Percentiles rank a stretch among this genome's conserved stretches.
Evolutionary conservation across 2,329 filamentous ascomycete genomes (phyloP).

Genomic region (Bipolaris sorokiniana): DNA sequence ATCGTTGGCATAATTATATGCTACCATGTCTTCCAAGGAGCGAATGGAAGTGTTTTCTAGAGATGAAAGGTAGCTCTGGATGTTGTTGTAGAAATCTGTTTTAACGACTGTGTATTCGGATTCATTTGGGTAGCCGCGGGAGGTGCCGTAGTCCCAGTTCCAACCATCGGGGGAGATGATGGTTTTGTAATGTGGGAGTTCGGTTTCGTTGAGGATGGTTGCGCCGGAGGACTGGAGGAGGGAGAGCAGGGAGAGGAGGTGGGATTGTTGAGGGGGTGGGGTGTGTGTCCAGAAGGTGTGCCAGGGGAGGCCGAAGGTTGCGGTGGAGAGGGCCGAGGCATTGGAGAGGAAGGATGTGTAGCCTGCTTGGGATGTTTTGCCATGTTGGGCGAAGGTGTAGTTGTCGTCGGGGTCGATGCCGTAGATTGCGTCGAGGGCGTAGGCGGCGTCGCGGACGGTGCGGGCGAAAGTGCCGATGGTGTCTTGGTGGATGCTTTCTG

Average conservation of each 20-base stretch:
- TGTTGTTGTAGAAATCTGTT: conserved; percentile 72
- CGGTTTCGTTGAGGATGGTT: conserved; percentile 71
- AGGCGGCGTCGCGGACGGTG: conserved; percentile 71
- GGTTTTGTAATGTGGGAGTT: conserved; percentile 67
- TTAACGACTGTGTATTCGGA: conserved; percentile 77
- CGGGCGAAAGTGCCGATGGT: conserved; percentile 71
- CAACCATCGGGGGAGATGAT: conserved; percentile 72
- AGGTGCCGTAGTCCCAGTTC: conserved; percentile 73
- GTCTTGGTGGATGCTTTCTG: conserved; percentile 71
- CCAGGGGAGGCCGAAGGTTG: conserved; percentile 75
- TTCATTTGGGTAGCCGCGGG: conserved; percentile 69
- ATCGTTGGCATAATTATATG: conserved; percentile 60
- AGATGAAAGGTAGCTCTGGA: conserved; percentile 67
- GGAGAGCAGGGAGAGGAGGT: conserved; percentile 58
- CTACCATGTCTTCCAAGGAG: conserved; percentile 38
- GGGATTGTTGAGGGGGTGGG: conserved; percentile 60
- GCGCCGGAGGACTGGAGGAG: conserved; percentile 67
- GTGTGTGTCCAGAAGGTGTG: conserved; percentile 71
- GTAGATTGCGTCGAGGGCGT: conserved; percentile 71
- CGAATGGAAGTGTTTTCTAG: conserved; percentile 57
- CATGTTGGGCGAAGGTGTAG: conserved; percentile 66
- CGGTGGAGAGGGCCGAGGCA: conserved; percentile 62
- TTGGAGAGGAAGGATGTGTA: conserved; percentile 64
- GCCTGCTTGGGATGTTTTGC: conserved; percentile 60
- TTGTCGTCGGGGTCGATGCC: conserved; percentile 69